Conservation (phyloP, 768 basidiomycete species). For the Atractiella rhizophila region DNA sequence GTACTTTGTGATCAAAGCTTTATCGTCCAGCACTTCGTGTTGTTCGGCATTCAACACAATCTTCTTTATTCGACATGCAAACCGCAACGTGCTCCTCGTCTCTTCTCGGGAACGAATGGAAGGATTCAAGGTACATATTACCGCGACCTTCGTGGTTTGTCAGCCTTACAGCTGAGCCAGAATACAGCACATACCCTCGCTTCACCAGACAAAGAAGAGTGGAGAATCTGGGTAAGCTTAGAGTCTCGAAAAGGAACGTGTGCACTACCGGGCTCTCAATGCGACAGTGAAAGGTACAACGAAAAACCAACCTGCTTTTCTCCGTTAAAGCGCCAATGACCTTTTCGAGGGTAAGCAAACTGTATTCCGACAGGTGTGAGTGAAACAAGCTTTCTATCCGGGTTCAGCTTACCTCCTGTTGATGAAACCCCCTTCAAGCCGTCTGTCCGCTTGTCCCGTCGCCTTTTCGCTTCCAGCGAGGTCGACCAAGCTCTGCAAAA, state of each 20-base stretch:
- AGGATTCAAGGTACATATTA: constrained; percentile 88
- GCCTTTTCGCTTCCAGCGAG: constrained; percentile 92
- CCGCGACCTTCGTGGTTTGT: constrained; percentile 77
- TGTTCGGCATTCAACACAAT: constrained; percentile 30
- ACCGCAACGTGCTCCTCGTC: constrained; percentile 68
- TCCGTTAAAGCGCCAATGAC: constrained; percentile 74
- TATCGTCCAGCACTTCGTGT: constrained; percentile 16
- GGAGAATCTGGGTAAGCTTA: constrained; percentile 44
- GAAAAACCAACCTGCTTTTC: constrained; percentile 18
- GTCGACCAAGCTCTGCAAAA: constrained; percentile 38
- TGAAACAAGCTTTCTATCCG: neutral
- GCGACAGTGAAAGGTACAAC: constrained; percentile 34
- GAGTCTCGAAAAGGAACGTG: constrained; percentile 95
- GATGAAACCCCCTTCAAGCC: constrained; percentile 86
- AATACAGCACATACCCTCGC: too few relatives aligned
- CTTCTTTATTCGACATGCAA: constrained; percentile 76
- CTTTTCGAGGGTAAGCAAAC: constrained; percentile 62
- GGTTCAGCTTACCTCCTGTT: constrained; percentile 34
- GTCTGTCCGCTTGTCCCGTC: constrained; percentile 79
- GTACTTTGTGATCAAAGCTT: constrained; percentile 15
- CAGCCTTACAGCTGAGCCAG: too few relatives aligned
- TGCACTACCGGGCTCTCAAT: constrained; percentile 30
- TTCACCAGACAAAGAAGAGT: constrained; percentile 81
- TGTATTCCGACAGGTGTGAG: constrained; percentile 19
- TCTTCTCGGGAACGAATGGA: constrained; percentile 52